Percentiles rank a stretch among this genome's conserved stretches.
These are phyloP conservation scores for Globisporangium middletonii DNA, from an alignment of 352 stramenopile species.

Conservation along the genomic window DNA sequence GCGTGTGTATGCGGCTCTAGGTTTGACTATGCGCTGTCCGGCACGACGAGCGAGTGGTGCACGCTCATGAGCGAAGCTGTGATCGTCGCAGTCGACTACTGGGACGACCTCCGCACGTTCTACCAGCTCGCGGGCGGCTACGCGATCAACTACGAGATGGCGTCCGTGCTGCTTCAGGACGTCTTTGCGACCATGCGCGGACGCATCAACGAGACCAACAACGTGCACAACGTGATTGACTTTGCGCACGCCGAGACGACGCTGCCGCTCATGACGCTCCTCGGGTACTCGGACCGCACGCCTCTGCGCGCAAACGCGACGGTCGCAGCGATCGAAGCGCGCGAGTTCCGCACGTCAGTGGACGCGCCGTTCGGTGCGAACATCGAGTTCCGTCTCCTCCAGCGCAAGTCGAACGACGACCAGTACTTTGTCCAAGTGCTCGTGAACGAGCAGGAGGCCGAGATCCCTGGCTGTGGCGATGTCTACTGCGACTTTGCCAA, in stretches of 20 bases:
- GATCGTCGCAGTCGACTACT: conserved; percentile 49
- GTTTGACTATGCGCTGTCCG: conserved; percentile 63
- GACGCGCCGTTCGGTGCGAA: conserved; percentile 68
- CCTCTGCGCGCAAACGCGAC: conserved; percentile 29
- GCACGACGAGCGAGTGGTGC: conserved; percentile 49
- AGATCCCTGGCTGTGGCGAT: conserved; percentile 15
- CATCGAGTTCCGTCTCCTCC: conserved; percentile 65
- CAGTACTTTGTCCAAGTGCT: conserved; percentile 45
- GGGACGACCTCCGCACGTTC: conserved; percentile 63
- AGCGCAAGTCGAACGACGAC: conserved; percentile 25
- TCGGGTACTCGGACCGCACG: conserved; percentile 40
- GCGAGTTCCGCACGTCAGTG: conserved; percentile 50
- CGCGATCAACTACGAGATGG: conserved; percentile 75
- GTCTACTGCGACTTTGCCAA: conserved; percentile 20
- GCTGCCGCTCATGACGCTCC: conserved; percentile 57
- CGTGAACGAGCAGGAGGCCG: conserved; percentile 30
- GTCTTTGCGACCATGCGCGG: conserved; percentile 43
- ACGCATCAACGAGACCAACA: conserved; percentile 26
- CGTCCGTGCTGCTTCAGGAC: conserved; percentile 51
- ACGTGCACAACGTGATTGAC: conserved; percentile 36
- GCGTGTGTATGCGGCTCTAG: conserved; percentile 7
- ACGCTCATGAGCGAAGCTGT: conserved; percentile 37
- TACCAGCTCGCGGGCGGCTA: conserved; percentile 54
- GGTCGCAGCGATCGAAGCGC: conserved; percentile 28
- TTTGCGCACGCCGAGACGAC: conserved; percentile 78